Evolutionary conservation across 345 rosid genomes (phyloP).

Genomic region (Eutrema heterophyllum): DNA sequence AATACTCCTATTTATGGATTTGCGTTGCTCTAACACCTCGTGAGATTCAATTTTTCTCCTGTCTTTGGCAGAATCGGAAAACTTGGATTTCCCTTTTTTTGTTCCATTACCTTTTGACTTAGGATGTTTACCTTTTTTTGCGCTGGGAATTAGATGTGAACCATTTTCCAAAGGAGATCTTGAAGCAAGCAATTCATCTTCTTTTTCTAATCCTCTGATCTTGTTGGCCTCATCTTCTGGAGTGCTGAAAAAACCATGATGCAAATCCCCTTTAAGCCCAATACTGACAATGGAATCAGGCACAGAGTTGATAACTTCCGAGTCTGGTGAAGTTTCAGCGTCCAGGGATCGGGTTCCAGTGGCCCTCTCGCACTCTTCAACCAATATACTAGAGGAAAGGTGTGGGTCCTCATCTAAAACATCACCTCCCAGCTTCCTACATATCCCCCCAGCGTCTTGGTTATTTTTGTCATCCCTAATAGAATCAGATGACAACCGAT

Average conservation of each 20-base stretch:
- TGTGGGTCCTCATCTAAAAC: constrained; percentile 31
- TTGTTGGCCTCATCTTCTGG: constrained; percentile 27
- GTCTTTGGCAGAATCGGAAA: constrained; percentile 39
- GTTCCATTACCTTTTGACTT: constrained; percentile 50
- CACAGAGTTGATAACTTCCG: constrained; percentile 82
- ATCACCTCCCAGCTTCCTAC: constrained; percentile 42
- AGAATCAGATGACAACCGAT: constrained; percentile 29
- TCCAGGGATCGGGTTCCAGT: constrained; percentile 44
- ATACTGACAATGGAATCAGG: constrained; percentile 50
- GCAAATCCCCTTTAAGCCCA: constrained; percentile 39
- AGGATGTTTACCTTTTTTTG: constrained; percentile 34
- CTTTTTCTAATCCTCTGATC: constrained; percentile 52
- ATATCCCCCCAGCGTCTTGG: constrained; percentile 26
- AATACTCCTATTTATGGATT: constrained; percentile 34
- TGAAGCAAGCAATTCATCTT: constrained; percentile 28
- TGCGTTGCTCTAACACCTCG: constrained; percentile 31
- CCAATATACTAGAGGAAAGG: constrained; percentile 33
- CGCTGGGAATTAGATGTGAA: constrained; percentile 26
- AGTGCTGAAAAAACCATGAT: constrained; percentile 35
- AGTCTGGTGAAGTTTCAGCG: constrained; percentile 96
- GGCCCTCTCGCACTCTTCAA: constrained; percentile 37
- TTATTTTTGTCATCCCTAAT: constrained; percentile 34
- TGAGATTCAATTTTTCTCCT: constrained; percentile 36
- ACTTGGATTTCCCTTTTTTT: constrained; percentile 45
- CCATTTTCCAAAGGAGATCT: constrained; percentile 29